Evolutionary conservation across 768 basidiomycete genomes (phyloP).

Genomic region (Leccinum uliginosum): DNA sequence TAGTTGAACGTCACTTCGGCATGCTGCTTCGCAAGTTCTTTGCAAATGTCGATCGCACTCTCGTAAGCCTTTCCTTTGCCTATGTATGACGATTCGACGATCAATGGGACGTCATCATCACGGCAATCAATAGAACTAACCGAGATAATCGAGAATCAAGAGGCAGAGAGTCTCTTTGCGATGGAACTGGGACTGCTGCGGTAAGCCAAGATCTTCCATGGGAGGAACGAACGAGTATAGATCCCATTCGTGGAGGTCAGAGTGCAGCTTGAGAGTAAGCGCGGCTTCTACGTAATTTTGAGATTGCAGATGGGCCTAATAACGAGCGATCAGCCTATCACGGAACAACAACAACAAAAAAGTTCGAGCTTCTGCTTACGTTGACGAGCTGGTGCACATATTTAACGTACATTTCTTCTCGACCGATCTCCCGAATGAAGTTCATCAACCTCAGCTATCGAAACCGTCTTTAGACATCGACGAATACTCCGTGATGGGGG

Average conservation of each 20-base stretch:
- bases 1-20: constrained; percentile 88
- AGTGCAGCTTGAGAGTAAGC: constrained; percentile 87
- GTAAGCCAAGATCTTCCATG: constrained; percentile 85
- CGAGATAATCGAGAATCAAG: constrained; percentile 90
- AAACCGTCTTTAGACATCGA: constrained; percentile 6
- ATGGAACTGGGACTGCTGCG: constrained; percentile 90
- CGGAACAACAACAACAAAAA: not conserved
- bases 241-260: constrained; percentile 92
- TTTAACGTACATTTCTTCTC: constrained; percentile 93
- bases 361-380: constrained; percentile 39
- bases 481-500: constrained; percentile 9
- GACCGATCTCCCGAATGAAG: constrained; percentile 86
- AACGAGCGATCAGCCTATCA: constrained; percentile 14
- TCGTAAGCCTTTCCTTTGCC: constrained; percentile 99
- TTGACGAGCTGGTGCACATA: constrained; percentile 94
- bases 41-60: constrained; percentile 87
- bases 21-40: constrained; percentile 87
- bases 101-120: constrained; percentile 3
- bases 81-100: constrained; percentile 24
- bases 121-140: constrained; percentile 36
- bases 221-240: constrained; percentile 74
- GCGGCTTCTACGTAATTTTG: constrained; percentile 94
- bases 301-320: constrained; percentile 83
- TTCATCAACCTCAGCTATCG: constrained; percentile 81
- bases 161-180: constrained; percentile 91